A percentile compares a stretch with the other conserved stretches of the same genome.
Conservation (phyloP, 2,329 filamentous ascomycete species). For the Clonostachys byssicola region DNA sequence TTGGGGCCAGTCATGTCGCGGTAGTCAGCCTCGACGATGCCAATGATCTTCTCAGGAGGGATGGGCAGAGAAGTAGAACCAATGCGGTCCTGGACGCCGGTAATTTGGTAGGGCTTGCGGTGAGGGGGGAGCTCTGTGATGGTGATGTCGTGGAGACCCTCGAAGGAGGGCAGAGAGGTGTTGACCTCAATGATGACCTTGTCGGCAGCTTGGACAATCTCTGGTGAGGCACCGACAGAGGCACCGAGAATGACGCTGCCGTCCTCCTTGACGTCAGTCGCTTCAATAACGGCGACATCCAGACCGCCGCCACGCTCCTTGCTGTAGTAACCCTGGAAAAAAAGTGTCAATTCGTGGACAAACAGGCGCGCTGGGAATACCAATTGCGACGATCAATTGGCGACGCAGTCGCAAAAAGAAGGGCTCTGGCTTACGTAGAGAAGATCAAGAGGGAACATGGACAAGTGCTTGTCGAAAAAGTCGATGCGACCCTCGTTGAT, state of each 20-base stretch:
- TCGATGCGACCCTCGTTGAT: constrained; percentile 87
- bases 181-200: constrained; percentile 94
- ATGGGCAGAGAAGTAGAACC: constrained; percentile 78
- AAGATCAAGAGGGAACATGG: constrained; percentile 85
- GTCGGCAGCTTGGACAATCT: constrained; percentile 85
- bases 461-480: constrained; percentile 91
- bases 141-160: constrained; percentile 87
- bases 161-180: constrained; percentile 77
- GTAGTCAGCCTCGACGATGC: constrained; percentile 81
- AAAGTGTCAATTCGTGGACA: constrained; percentile 7
- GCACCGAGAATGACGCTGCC: constrained; percentile 86
- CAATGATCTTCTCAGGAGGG: constrained; percentile 80
- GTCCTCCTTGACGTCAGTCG: constrained; percentile 81
- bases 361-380: neutral
- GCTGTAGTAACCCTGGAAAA: constrained; percentile 69
- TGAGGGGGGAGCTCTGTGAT: constrained; percentile 79
- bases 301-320: constrained; percentile 72
- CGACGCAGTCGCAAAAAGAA: too few relatives aligned
- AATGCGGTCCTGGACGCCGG: constrained; percentile 81
- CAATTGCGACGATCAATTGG: neutral
- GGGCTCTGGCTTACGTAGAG: constrained; percentile 57
- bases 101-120: constrained; percentile 83
- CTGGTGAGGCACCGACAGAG: constrained; percentile 79
- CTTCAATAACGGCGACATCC: constrained; percentile 82
- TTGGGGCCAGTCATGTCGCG: constrained; percentile 73